Evolutionary conservation across 2,329 filamentous ascomycete species (phyloP).

Genomic region (Alternaria sp.): DNA sequence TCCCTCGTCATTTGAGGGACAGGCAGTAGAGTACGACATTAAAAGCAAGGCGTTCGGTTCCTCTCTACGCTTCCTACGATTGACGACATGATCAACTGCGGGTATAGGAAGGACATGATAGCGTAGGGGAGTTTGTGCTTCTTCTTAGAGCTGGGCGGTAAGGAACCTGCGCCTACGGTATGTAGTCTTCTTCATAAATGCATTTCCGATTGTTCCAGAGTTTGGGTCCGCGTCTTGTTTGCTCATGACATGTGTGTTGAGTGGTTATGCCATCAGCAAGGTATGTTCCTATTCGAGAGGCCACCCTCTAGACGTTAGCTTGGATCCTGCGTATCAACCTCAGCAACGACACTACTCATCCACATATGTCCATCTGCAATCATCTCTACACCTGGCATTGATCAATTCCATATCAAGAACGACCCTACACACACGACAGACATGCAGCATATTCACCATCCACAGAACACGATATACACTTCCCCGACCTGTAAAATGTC

Average conservation of each 20-base stretch:
- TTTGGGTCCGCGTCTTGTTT: not conserved
- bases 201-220: not conserved
- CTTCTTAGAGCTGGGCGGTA: constrained; percentile 11
- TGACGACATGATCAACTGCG: constrained; percentile 11
- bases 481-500: not conserved
- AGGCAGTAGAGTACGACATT: constrained; percentile 11
- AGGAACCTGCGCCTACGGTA: constrained; percentile 9
- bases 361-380: not conserved
- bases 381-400: not conserved
- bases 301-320: not conserved
- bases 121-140: constrained; percentile 14
- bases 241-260: not conserved
- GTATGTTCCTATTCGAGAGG: not conserved
- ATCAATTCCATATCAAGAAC: not conserved
- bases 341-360: not conserved
- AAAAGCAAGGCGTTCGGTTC: constrained; percentile 7
- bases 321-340: not conserved
- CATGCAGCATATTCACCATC: not conserved
- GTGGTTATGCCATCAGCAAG: not conserved
- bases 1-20: constrained; percentile 46
- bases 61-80: constrained; percentile 9
- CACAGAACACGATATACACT: not conserved
- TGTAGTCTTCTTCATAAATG: constrained; percentile 13
- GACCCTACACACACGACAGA: not conserved
- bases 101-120: constrained; percentile 13